Evolutionary conservation across 208 protist genomes (phyloP).

Genomic region (Acanthamoeba sp.): DNA sequence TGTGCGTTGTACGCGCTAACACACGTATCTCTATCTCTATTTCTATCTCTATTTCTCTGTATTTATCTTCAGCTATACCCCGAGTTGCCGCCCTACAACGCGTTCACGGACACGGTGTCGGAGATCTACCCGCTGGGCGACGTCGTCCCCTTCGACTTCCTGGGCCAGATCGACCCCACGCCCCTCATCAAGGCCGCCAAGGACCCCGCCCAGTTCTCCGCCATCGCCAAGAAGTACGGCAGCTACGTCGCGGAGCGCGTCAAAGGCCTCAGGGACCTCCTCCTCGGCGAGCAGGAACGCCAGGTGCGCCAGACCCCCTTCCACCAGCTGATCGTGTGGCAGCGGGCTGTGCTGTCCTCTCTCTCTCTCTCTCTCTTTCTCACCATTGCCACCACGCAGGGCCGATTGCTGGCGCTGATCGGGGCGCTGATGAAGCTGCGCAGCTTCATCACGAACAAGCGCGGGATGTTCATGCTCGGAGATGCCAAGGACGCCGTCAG

Average conservation of each 20-base stretch:
- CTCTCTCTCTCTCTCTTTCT: too few relatives aligned
- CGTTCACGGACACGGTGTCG: constrained; percentile 2
- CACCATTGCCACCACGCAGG: background rate
- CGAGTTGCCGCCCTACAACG: constrained; percentile 23
- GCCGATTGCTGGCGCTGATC: background rate
- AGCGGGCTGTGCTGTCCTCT: too few relatives aligned
- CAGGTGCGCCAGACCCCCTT: background rate
- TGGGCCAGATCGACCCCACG: constrained; percentile 3
- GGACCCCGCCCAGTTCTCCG: background rate
- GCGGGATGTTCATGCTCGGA: background rate
- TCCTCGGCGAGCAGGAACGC: constrained; percentile 13
- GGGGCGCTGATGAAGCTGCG: constrained; percentile 29
- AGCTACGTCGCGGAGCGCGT: background rate
- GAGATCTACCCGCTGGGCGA: constrained; percentile 42
- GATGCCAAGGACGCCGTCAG: background rate
- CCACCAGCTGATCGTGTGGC: too few relatives aligned
- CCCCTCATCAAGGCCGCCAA: constrained; percentile 12
- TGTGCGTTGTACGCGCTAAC: background rate
- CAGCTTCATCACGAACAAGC: background rate
- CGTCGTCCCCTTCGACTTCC: background rate
- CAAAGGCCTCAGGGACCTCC: background rate
- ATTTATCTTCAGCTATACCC: background rate
- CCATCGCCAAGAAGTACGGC: constrained; percentile 21
- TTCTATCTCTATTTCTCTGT: background rate
- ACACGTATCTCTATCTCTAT: background rate